Evolutionary conservation across 139 green algal genomes (phyloP).

Genomic region (Haematococcus lacustris): DNA sequence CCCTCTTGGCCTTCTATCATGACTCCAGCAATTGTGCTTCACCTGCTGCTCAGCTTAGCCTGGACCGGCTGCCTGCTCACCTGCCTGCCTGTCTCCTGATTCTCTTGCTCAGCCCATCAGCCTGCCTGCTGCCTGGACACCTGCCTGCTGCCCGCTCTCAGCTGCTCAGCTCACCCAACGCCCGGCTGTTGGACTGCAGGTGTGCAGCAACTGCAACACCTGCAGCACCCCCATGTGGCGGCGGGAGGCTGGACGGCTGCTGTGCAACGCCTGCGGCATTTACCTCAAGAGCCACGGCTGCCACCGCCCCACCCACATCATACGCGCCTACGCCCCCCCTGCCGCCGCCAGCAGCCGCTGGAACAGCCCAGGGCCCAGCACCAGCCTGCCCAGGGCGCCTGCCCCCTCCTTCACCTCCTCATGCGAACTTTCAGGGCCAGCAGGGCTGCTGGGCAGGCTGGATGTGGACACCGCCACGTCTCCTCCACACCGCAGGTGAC

Average conservation of each 20-base stretch:
- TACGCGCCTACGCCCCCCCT: background rate
- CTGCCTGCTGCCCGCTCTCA: no score
- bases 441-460: background rate
- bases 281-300: conserved; percentile 65
- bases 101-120: no score
- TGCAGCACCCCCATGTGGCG: conserved; percentile 64
- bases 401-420: background rate
- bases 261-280: conserved; percentile 80
- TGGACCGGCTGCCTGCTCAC: no score
- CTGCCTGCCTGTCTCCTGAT: no score
- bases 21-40: no score
- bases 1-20: no score
- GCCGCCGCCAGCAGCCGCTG: background rate
- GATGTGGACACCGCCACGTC: conserved; percentile 7
- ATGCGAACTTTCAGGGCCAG: background rate
- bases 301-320: conserved; percentile 16
- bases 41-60: no score
- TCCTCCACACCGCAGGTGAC: conserved; percentile 6
- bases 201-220: conserved; percentile 65
- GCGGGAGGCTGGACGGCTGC: conserved; percentile 42
- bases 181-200: no score
- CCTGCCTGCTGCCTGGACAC: no score
- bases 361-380: background rate
- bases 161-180: no score
- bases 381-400: background rate